Evolutionary conservation across 2,329 filamentous ascomycete species (phyloP), one percentile per base, ranked within the genome.

Genomic region (Ophiosphaerella korrae): DNA sequence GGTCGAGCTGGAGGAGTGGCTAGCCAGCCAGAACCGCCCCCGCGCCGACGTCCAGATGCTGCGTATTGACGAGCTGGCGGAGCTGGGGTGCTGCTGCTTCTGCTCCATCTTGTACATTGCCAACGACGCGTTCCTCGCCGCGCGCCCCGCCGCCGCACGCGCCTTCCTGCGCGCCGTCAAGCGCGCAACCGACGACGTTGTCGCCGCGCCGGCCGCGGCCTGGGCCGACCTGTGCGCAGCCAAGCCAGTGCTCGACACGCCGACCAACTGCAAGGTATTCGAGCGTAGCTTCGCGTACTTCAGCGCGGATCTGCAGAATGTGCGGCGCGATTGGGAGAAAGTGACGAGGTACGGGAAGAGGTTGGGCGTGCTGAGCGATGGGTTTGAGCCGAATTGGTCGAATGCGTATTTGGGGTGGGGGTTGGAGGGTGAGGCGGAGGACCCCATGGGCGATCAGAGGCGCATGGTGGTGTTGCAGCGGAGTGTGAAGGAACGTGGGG

Each of bases 71-170:
- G 84, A 91, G 76, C 85, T 92, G 24, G 88, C 88, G 31, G 87
- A 90, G 72, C 79, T 91, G 3, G 88, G 88, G 42, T 92, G 88
- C 78, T 92, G 88, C 82, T 92, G 88, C 80, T 92, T 92, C 83
- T 92, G 88, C 75, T 85, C 85, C 24, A 89, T 92, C 71, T 79
- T 92, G 35, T 91, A 92, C 79, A 92, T 92, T 57, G 88, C 85
- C 18, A 91, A 92, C 74, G 87, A 91, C 64, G 67, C 67, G 7
- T 92, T 92, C 75, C 73, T 91, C 38, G 70, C 77, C n/a, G 76
- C 82, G 52, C 84, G 90, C 74, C 84, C n/a, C n/a, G n/a, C n/a
- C n/a, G n/a, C n/a, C n/a, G n/a, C n/a, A n/a, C n/a, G n/a, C n/a
- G n/a, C n/a, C 37, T 92, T 92, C 75, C 79, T 91, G 76, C 82